Base-by-base conservation (phyloP, 2,329 filamentous ascomycete species). In the Alternaria triticimaculans region DNA sequence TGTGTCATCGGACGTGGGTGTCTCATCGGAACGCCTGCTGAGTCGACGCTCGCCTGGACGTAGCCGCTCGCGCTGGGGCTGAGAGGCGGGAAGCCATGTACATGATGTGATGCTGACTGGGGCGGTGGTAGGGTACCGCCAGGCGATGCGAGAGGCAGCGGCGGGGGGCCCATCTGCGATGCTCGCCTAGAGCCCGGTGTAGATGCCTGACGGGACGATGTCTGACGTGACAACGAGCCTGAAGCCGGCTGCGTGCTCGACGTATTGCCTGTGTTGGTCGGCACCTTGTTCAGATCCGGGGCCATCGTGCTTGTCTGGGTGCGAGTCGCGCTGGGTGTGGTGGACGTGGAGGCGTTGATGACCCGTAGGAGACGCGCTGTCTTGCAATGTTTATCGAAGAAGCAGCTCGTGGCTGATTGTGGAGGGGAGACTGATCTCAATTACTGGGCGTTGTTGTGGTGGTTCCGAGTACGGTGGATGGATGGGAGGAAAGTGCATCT, bases 1-100 rank as follows among this genome's bases (percentile, higher is more conserved):
- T 93, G 90, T 0, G 95, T 97, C 78, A 97, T 83, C 4, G 94
- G 94, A 37, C 93, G 88, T 6, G 95, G 94, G 78, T 97, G 94
- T 66, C 95, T 88, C 72, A 96, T 82, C 5, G 95, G 94, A 12
- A 83, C 72, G 0, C 91, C 92, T 60, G 88, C 54, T 15, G 74
- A 66, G 58, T 78, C 72, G 49, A 72, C 74, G 60, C 65, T 74
- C n/a, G 72, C n/a, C 44, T 63, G 64, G 20, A 72, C 58, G 41
- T 72, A 67, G 21, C 71, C 71, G 6, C 68, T 67, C 4, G 70
- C 63, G 53, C 71, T 71, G 10, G 80, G 80, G 57, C 78, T 81
- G 26, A 80, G 67, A 12, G 79, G 77, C 5, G 77, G 78, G 48
- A 80, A 81, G 2, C 76, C 60, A 30, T 76, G 70, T 65, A 72